Evolutionary conservation across 2,329 filamentous ascomycete species (phyloP).

Genomic region (Colletotrichum sublineola): DNA sequence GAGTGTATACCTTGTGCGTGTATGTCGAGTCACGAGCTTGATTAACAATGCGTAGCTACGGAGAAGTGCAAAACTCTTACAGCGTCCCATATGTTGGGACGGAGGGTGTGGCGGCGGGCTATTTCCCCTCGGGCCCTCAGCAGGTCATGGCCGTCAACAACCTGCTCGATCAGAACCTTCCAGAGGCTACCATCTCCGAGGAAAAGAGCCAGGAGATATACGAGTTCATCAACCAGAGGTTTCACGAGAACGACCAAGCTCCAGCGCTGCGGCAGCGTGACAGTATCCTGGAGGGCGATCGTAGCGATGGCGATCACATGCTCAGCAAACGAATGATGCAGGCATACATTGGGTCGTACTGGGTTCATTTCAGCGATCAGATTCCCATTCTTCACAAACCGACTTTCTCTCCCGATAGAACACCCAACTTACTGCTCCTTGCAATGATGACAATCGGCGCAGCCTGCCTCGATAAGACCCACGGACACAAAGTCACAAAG

Average conservation of each 20-base stretch:
- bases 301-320: constrained; percentile 73
- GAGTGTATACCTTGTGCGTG: constrained; percentile 6
- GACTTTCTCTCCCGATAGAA: constrained; percentile 90
- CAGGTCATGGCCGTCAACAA: constrained; percentile 93
- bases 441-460: constrained; percentile 94
- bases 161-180: constrained; percentile 82
- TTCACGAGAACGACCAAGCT: constrained; percentile 83
- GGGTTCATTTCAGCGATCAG: constrained; percentile 94
- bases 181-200: constrained; percentile 85
- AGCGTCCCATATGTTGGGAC: constrained; percentile 63
- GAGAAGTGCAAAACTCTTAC: constrained; percentile 65
- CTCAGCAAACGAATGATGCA: constrained; percentile 96
- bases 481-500: constrained; percentile 79
- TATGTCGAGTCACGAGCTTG: not conserved
- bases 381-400: constrained; percentile 95
- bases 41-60: constrained; percentile 60
- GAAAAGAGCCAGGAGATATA: constrained; percentile 88
- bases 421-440: constrained; percentile 85
- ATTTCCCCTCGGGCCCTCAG: constrained; percentile 72
- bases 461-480: constrained; percentile 86
- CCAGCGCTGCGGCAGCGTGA: constrained; percentile 82
- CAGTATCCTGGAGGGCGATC: constrained; percentile 82
- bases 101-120: constrained; percentile 63
- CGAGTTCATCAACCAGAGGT: constrained; percentile 83
- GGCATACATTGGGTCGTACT: constrained; percentile 92